Evolutionary conservation across 306 rosid species (phyloP).

Genomic region (Senna tora): DNA sequence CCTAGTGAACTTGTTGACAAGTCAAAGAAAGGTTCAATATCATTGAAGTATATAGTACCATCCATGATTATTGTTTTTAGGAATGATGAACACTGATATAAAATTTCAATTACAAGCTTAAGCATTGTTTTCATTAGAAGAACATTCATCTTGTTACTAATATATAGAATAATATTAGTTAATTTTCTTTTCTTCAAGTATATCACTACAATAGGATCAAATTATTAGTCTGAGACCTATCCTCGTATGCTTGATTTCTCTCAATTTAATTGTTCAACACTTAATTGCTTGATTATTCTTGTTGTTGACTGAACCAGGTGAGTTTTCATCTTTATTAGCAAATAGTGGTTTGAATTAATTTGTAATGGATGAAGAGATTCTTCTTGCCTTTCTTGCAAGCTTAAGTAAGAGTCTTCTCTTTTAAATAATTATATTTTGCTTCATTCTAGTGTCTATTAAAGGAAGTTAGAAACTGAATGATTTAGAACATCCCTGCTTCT

Average conservation of each 20-base stretch:
- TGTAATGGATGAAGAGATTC: conserved; percentile 63
- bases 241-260: conserved; percentile 49
- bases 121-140: background rate
- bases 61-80: too few species aligned
- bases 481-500: background rate
- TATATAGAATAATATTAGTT: too few species aligned
- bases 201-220: conserved; percentile 65
- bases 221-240: conserved; percentile 67
- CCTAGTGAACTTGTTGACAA: conserved; percentile 45
- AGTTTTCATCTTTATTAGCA: conserved; percentile 47
- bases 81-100: too few species aligned
- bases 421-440: background rate
- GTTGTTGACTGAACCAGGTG: conserved; percentile 47
- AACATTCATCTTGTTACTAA: background rate
- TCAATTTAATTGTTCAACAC: background rate
- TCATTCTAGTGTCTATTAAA: too few species aligned
- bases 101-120: background rate
- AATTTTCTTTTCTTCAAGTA: too few species aligned
- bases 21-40: conserved; percentile 39
- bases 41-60: conserved; percentile 46
- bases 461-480: background rate
- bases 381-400: conserved; percentile 76
- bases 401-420: conserved; percentile 63
- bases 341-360: conserved; percentile 61
- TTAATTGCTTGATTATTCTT: background rate